Base-by-base conservation (phyloP, 768 basidiomycete genomes). In the Russula vinacea region DNA sequence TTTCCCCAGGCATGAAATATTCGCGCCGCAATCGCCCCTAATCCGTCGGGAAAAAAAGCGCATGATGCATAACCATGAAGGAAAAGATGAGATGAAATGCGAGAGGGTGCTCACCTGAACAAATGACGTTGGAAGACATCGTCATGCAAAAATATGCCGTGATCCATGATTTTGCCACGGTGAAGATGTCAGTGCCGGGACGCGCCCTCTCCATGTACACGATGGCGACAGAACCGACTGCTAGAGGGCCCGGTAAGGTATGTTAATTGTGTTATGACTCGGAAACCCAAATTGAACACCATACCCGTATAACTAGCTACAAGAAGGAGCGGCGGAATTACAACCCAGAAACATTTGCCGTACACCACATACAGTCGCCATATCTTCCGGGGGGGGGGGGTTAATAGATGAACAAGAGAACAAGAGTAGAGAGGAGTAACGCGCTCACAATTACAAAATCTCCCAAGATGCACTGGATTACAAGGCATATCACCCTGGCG, bases 361-460 rank as follows among this genome's bases (percentile, higher is more conserved):
- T 47, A 64, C 44, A 59, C 52, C 17, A 64, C 32, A 50, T 59
- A 64, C 42, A 59, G 17, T 32, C 62, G 62, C 62, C 62, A 59
- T 35, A 64, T 47, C 62, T 64, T 39, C 16, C 2, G 9, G 16
- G 52, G 22, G 29, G 9, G 16, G 52, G 22, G 22, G 17, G 45
- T 59, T 13, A 53, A 53, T 22, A 32, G 14, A 29, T n/a, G n/a
- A n/a, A n/a, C n/a, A n/a, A 14, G 58, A 19, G 37, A 8, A 50
- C 19, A 19, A 24, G 14, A 24, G 14, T 8, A 4, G 22, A 16
- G 14, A 13, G 35, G 14, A 37, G 49, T 10, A 24, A 17, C 26
- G 13, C 14, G 26, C 49, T 50, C 37, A 55, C 53, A 16, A 37
- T 39, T 8, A 55, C 35, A 24, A 22, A 14, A 39, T 55, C 53